A percentile compares a stretch with the other conserved stretches of the same genome.
Conservation (phyloP, 371 early-diverging fungal genomes). For the Choanephora cucurbitarum region DNA sequence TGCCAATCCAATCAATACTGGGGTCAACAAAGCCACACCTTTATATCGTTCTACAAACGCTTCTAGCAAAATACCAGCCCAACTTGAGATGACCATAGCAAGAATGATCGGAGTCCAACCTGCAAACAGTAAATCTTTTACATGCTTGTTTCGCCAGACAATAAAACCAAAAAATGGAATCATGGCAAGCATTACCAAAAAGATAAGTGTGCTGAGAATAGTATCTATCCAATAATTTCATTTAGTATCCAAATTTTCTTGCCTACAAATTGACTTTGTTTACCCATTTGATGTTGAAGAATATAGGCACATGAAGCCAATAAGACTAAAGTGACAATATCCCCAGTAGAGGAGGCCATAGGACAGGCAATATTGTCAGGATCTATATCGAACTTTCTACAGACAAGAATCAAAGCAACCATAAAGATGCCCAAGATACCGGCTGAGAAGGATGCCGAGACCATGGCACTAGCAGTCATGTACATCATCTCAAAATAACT, state of each 20-base stretch:
- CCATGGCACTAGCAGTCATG: constrained; percentile 68
- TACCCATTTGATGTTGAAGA: constrained; percentile 51
- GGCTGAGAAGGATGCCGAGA: constrained; percentile 73
- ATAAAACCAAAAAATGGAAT: constrained; percentile 59
- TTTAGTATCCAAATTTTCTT: no score
- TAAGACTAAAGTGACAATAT: constrained; percentile 69
- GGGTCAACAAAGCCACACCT: constrained; percentile 77
- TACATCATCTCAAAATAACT: constrained; percentile 58
- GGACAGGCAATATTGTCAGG: constrained; percentile 76
- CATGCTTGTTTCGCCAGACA: constrained; percentile 62
- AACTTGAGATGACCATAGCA: constrained; percentile 76
- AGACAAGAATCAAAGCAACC: constrained; percentile 64
- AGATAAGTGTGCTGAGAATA: constrained; percentile 50
- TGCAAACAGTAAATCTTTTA: constrained; percentile 60
- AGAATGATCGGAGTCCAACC: constrained; percentile 80
- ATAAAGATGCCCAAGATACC: constrained; percentile 73
- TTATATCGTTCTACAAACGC: constrained; percentile 68
- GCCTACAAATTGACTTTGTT: constrained; percentile 10
- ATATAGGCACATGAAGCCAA: constrained; percentile 53
- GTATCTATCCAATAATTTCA: constrained; percentile 33
- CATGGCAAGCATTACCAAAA: constrained; percentile 45
- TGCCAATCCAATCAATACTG: constrained; percentile 74
- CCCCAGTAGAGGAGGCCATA: constrained; percentile 74
- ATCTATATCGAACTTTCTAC: constrained; percentile 68
- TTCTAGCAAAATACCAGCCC: constrained; percentile 81